phyloP scores from a whole-genome alignment of 306 rosid species.

The Clitoria ternatea region DNA sequence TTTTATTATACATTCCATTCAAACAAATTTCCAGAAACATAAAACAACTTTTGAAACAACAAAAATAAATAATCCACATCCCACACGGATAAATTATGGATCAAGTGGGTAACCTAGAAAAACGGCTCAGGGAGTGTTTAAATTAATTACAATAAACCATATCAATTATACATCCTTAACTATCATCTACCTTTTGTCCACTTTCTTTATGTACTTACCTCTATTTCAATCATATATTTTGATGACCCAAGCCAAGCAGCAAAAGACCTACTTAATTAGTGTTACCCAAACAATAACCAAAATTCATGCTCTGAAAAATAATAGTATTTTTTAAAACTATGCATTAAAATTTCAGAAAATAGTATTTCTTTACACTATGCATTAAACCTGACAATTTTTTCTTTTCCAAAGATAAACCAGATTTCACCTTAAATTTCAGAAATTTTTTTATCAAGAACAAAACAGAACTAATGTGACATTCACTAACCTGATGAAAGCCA shows the following conservation, averaged over 20 bases:
- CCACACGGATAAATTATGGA: not conserved
- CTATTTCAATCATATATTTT: not conserved
- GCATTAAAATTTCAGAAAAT: too few relatives aligned
- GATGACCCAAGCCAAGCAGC: slow-evolving; percentile 2
- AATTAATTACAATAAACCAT: not conserved
- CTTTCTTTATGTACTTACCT: not conserved
- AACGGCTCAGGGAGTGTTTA: not conserved
- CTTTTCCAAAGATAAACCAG: too few relatives aligned
- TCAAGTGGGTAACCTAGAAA: not conserved
- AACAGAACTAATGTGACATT: not conserved
- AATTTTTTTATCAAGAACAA: not conserved
- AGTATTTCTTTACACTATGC: too few relatives aligned
- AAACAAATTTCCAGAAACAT: not conserved
- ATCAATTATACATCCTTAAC: not conserved
- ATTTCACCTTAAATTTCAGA: too few relatives aligned
- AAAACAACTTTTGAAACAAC: not conserved
- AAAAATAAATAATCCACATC: not conserved
- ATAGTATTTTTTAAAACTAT: not conserved
- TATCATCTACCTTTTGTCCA: not conserved
- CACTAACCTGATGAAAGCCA: slow-evolving; percentile 78
- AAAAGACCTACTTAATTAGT: not conserved
- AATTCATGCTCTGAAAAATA: not conserved
- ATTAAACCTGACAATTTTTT: too few relatives aligned
- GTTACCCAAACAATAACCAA: not conserved
- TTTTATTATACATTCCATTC: not conserved